phyloP scores from a whole-genome alignment of 1,284 basidiomycete genomes.

The Bondarzewia mesenterica region DNA sequence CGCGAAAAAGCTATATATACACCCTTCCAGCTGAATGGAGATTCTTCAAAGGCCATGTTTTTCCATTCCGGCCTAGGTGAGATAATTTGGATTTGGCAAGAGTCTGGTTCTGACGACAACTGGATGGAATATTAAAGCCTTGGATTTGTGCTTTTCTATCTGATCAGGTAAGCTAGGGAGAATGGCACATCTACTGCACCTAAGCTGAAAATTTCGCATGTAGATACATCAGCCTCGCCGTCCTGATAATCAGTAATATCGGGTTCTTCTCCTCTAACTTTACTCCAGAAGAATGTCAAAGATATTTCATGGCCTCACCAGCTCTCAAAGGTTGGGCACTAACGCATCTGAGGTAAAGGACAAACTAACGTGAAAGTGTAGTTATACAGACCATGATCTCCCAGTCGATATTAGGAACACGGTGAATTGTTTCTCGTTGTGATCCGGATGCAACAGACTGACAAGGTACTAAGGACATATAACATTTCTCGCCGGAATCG shows the following conservation, averaged over 20 bases:
- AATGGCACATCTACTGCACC: neutral
- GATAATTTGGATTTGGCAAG: neutral
- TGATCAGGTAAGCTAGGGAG: conserved; percentile 28
- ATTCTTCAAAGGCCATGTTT: conserved; percentile 29
- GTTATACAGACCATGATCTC: conserved; percentile 10
- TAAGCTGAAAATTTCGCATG: neutral
- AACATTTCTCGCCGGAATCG: conserved; percentile 8
- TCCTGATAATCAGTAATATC: conserved; percentile 29
- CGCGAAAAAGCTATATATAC: conserved; percentile 25
- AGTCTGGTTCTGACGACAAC: no score
- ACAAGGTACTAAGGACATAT: conserved; percentile 3
- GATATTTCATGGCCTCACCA: conserved; percentile 22
- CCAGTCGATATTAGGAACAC: conserved; percentile 9
- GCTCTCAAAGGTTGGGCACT: conserved; percentile 24
- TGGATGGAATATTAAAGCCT: no score
- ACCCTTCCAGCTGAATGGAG: conserved; percentile 32
- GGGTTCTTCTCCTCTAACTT: conserved; percentile 28
- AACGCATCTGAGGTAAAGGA: neutral
- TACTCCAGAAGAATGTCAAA: conserved; percentile 18
- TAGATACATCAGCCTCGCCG: conserved; percentile 30
- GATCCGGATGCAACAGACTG: neutral
- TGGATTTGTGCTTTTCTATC: conserved; percentile 23
- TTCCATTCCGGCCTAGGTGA: neutral
- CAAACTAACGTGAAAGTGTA: neutral
- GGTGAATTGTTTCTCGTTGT: conserved; percentile 14